These are phyloP conservation scores for Aphanomyces stellatus DNA, from an alignment of 352 stramenopile genomes.

Conservation along the genomic window DNA sequence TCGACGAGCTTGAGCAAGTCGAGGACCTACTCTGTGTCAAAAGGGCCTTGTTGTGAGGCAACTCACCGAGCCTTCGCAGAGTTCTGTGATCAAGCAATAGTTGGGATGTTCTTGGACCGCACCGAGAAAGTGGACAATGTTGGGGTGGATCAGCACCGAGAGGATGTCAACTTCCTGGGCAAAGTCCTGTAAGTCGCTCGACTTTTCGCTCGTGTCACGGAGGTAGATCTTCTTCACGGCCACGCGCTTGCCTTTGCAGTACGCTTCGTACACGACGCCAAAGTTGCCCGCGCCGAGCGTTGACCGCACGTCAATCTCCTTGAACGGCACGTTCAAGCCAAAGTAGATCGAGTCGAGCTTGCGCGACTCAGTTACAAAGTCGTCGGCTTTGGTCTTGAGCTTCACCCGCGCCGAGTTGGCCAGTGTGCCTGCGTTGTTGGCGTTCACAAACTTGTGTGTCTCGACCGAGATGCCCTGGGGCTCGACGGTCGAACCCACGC, in stretches of 20 bases:
- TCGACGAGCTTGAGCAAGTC: conserved; percentile 62
- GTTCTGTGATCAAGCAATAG: conserved; percentile 63
- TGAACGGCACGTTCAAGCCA: conserved; percentile 49
- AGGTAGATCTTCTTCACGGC: conserved; percentile 57
- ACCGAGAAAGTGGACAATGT: conserved; percentile 76
- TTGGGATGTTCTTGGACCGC: conserved; percentile 57
- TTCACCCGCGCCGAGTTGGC: conserved; percentile 56
- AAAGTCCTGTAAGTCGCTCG: conserved; percentile 44
- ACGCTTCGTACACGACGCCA: conserved; percentile 68
- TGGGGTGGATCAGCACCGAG: conserved; percentile 61
- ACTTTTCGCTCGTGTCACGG: conserved; percentile 47
- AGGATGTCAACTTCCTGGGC: conserved; percentile 79
- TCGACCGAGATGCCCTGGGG: conserved; percentile 17
- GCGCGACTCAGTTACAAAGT: conserved; percentile 45
- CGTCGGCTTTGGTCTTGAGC: conserved; percentile 19
- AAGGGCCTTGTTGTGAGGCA: not conserved
- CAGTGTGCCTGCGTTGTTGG: conserved; percentile 59
- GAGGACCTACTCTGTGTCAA: conserved; percentile 24
- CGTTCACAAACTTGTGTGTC: conserved; percentile 21
- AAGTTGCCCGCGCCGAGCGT: conserved; percentile 67
- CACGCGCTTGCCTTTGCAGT: conserved; percentile 64
- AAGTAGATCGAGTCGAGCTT: conserved; percentile 58
- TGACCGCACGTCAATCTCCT: conserved; percentile 56
- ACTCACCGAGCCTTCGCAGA: conserved; percentile 45
- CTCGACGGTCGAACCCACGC: conserved; percentile 6